Conservation (phyloP, 1,284 basidiomycete genomes). For the Microstroma glucosiphilum region DNA sequence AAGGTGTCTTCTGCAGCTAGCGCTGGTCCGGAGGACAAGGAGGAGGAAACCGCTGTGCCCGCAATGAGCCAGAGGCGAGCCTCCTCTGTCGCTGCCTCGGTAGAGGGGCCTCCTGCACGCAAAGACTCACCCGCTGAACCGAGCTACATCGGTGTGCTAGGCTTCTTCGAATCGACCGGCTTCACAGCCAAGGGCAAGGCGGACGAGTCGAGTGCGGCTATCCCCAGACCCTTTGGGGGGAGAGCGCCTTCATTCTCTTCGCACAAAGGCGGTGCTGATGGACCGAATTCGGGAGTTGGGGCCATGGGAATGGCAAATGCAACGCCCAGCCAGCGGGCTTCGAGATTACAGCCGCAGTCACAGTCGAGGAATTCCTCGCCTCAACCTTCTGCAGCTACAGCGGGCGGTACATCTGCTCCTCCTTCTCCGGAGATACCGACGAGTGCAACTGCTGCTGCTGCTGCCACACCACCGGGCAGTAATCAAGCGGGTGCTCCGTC, state of each 20-base stretch:
- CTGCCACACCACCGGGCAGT: too few relatives aligned
- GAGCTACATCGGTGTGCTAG: neutral
- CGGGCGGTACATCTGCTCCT: too few relatives aligned
- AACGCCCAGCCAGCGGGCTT: too few relatives aligned
- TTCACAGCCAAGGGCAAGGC: neutral
- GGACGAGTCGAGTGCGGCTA: neutral
- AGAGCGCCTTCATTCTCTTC: neutral
- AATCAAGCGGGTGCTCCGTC: too few relatives aligned
- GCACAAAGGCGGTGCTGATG: neutral
- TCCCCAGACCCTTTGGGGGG: too few relatives aligned
- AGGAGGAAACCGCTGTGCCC: neutral
- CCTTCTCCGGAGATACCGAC: too few relatives aligned
- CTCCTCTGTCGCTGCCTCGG: too few relatives aligned
- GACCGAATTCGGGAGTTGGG: neutral
- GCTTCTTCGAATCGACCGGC: neutral
- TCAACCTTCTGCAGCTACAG: too few relatives aligned
- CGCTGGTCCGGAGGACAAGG: neutral
- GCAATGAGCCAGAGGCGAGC: neutral
- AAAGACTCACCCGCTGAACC: neutral
- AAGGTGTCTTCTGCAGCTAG: neutral
- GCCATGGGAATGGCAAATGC: neutral
- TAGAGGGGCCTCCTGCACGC: neutral
- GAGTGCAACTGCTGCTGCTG: too few relatives aligned
- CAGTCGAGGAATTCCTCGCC: too few relatives aligned
- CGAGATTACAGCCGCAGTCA: too few relatives aligned